Conservation (phyloP, 768 basidiomycete species). For the Agrocybe pediades region DNA sequence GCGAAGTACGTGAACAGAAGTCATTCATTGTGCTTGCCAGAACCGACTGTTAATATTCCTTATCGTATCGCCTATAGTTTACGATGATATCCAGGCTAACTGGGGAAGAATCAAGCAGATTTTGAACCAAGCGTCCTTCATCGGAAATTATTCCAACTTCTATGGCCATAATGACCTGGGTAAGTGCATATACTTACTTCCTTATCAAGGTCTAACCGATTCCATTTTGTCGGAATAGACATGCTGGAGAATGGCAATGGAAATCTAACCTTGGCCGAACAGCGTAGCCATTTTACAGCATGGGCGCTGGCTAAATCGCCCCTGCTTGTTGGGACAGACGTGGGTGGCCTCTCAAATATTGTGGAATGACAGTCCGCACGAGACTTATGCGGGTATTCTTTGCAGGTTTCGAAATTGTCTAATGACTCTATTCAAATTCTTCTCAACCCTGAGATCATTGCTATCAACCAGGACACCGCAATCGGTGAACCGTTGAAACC, state of each 20-base stretch:
- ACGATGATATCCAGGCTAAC: neutral
- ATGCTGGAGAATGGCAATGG: constrained; percentile 40
- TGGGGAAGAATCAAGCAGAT: neutral
- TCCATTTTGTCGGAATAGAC: neutral
- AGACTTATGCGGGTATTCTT: neutral
- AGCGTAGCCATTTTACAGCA: constrained; percentile 56
- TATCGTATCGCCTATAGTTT: neutral
- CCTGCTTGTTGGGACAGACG: constrained; percentile 33
- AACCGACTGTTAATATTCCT: neutral
- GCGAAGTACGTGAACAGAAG: neutral
- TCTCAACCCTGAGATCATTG: constrained; percentile 43
- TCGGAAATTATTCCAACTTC: constrained; percentile 43
- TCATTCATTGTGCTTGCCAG: neutral
- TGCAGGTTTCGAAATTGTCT: neutral
- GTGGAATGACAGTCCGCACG: neutral
- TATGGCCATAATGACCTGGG: constrained; percentile 60
- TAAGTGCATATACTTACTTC: constrained; percentile 51
- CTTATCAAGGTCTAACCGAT: neutral
- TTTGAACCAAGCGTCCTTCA: constrained; percentile 36
- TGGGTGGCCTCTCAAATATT: neutral
- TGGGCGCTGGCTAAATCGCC: constrained; percentile 60
- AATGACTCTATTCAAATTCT: neutral
- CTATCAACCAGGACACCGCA: constrained; percentile 56
- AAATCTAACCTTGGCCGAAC: constrained; percentile 45
- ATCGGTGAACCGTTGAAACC: constrained; percentile 52